Evolutionary conservation across 495 filamentous ascomycete genomes (phyloP), one percentile per base, ranked within the genome.

Genomic region (Aspergillus ostianus): DNA sequence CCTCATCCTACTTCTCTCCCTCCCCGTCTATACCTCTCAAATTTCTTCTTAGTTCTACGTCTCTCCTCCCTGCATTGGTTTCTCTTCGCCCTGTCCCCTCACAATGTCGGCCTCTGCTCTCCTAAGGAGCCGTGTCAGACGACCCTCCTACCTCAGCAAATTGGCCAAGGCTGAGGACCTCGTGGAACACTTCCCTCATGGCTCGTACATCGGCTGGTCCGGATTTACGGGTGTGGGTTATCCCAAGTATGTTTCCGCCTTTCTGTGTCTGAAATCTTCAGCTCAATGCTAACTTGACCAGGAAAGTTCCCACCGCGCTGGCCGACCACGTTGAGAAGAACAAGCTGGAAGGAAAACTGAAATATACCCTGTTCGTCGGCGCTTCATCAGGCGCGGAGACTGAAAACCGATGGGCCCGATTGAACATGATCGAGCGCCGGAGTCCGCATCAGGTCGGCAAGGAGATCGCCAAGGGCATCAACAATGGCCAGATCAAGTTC

Each of bases 141-240:
- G 90, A 51, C 89, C 90, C 17, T 89, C 87, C 5, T 86, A 93
- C 72, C 79, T 94, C 51, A 89, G 84, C 60, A 94, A 92, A 78
- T 76, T 96, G 23, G 86, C 87, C 60, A 85, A 83, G 57, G 84
- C 92, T 45, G 86, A 93, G 72, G 91, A 95, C 73, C 73, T 95
- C 55, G 80, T 96, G 52, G 80, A 87, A 56, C 80, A 87, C 41
- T 95, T 95, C 67, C 92, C 91, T 53, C 80, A 94, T 82, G 87
- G 86, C 69, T 72, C 89, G 9, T 93, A 93, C 69, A 83, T 96
- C 67, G 90, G 91, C 58, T 95, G 91, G 91, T 90, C 87, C 63
- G 92, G 92, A 23, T 96, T 96, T 72, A 96, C 92, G 23, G 92
- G 90, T 65, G 90, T 93, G 54, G 92, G 92, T 55, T 95, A 95